Percentiles rank a stretch among this genome's conserved stretches.
Conservation (phyloP, 306 rosid genomes). For the Hippophae gyantsensis region DNA sequence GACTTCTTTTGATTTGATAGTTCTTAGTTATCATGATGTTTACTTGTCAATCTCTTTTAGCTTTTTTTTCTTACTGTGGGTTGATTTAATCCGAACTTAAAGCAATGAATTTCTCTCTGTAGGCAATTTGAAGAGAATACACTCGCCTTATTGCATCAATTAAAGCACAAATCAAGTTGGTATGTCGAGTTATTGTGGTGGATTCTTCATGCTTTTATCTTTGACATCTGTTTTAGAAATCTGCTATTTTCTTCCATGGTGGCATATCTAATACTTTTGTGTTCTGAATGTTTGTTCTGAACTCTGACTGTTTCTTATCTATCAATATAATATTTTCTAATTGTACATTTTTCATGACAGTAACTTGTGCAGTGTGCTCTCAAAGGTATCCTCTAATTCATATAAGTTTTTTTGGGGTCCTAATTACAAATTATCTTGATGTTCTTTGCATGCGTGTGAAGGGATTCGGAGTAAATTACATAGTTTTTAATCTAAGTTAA, state of each 20-base stretch:
- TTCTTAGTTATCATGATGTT: not conserved
- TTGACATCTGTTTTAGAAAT: not conserved
- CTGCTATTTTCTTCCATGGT: not conserved
- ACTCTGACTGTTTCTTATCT: too few relatives aligned
- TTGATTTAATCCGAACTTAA: constrained; percentile 4
- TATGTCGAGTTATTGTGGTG: constrained; percentile 21
- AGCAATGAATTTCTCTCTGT: constrained; percentile 17
- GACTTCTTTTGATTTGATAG: constrained; percentile 1
- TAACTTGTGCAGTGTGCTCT: too few relatives aligned
- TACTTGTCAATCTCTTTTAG: not conserved
- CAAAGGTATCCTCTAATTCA: too few relatives aligned
- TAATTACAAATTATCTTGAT: constrained; percentile 3
- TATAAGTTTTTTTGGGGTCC: not conserved
- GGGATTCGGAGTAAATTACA: constrained; percentile 37
- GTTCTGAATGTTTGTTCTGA: too few relatives aligned
- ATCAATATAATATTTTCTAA: too few relatives aligned
- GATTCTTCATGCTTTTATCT: not conserved
- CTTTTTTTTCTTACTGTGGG: not conserved
- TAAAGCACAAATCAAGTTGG: constrained; percentile 90
- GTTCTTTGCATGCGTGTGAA: constrained; percentile 56
- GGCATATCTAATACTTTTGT: not conserved
- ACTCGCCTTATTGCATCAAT: constrained; percentile 73
- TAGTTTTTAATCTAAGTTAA: too few relatives aligned
- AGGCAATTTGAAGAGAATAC: constrained; percentile 85
- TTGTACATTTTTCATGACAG: too few relatives aligned